These are phyloP conservation scores for Geotrichum aggregatum DNA, from an alignment of 1,139 yeast genomes.

Conservation along the genomic window DNA sequence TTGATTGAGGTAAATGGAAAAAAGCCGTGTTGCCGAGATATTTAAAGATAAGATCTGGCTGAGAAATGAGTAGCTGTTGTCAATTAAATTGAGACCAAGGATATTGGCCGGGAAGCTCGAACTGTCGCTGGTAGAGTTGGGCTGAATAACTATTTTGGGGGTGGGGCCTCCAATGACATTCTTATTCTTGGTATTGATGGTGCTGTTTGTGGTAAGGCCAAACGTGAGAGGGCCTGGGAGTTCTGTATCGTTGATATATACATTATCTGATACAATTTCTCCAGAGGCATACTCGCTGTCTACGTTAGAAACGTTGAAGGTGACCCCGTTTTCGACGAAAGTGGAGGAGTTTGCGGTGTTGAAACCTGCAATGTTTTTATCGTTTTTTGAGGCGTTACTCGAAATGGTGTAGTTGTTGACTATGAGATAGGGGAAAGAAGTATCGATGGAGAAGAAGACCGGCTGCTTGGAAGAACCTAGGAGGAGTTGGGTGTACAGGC, in stretches of 20 bases:
- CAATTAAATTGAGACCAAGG: constrained; percentile 26
- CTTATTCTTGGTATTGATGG: constrained; percentile 10
- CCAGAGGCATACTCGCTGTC: constrained; percentile 26
- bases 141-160: constrained; percentile 10
- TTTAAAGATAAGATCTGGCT: constrained; percentile 13
- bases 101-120: constrained; percentile 23
- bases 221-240: constrained; percentile 22
- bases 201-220: constrained; percentile 24
- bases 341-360: constrained; percentile 21
- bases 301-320: constrained; percentile 20
- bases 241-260: constrained; percentile 18
- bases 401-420: constrained; percentile 11
- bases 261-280: constrained; percentile 22
- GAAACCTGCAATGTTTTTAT: constrained; percentile 20
- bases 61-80: constrained; percentile 17
- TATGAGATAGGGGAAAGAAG: constrained; percentile 11
- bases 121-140: not conserved
- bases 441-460: constrained; percentile 15
- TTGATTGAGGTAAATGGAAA: constrained; percentile 23
- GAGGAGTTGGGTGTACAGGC: constrained; percentile 8
- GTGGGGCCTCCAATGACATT: constrained; percentile 8
- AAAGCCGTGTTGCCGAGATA: constrained; percentile 21
- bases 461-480: constrained; percentile 13
- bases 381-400: not conserved
- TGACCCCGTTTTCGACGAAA: constrained; percentile 4